A percentile compares a stretch with the other conserved stretches of the same genome.
Conservation (phyloP, 202 grass and related monocot genomes). For the Panicum hallii region DNA sequence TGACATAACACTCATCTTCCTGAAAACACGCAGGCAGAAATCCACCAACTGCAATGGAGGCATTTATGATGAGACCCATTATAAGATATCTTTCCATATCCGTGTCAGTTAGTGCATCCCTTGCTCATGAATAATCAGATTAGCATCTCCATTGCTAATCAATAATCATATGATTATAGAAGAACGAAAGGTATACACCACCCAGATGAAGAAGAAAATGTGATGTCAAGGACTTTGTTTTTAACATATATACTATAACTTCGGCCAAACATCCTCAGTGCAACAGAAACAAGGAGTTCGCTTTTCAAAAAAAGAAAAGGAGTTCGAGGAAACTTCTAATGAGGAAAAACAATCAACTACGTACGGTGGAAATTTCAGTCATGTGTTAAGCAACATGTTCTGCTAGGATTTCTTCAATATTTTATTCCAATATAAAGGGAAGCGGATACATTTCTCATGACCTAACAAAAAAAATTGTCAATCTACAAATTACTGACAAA, state of each 20-base stretch:
- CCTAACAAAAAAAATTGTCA: neutral
- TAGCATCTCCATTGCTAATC: constrained; percentile 26
- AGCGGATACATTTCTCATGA: neutral
- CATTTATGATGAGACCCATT: constrained; percentile 29
- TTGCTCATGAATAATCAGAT: constrained; percentile 36
- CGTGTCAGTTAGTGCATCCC: constrained; percentile 33
- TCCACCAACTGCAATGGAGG: constrained; percentile 41
- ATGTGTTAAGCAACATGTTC: constrained; percentile 27
- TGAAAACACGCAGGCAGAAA: constrained; percentile 46
- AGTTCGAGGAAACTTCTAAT: constrained; percentile 11
- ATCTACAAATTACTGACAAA: neutral
- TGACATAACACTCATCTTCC: constrained; percentile 33
- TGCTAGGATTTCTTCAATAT: neutral
- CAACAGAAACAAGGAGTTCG: constrained; percentile 15
- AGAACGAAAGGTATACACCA: constrained; percentile 1
- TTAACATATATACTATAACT: neutral
- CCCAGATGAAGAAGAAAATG: constrained; percentile 16
- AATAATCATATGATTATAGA: constrained; percentile 18
- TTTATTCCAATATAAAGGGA: constrained; percentile 6
- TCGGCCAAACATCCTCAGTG: neutral
- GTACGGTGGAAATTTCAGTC: neutral
- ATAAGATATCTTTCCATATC: constrained; percentile 20
- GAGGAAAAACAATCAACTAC: neutral
- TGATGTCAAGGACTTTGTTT: neutral
- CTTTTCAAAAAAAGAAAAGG: neutral